These are phyloP conservation scores for Puccinia triticina DNA, from an alignment of 1,284 basidiomycete genomes.

Conservation along the genomic window DNA sequence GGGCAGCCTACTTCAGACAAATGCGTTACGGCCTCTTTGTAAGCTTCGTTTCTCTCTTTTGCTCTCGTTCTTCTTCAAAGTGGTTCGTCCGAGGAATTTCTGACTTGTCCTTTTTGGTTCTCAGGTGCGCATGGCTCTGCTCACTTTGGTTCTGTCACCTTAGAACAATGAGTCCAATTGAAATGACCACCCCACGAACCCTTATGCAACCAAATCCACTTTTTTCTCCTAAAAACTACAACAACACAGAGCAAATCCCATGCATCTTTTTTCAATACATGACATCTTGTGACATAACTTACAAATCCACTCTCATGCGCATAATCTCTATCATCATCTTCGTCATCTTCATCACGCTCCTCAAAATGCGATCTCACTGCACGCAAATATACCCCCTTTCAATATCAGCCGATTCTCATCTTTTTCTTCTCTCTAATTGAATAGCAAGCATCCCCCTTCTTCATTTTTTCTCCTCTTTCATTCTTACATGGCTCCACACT, in stretches of 20 bases:
- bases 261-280: background rate
- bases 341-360: no score
- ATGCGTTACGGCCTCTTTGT: constrained; percentile 98
- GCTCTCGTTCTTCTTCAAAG: background rate
- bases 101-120: background rate
- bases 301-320: no score
- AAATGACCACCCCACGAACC: background rate
- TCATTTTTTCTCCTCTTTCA: background rate
- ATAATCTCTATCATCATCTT: no score
- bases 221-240: background rate
- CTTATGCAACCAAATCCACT: background rate
- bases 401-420: background rate
- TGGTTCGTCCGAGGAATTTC: background rate
- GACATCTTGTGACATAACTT: no score
- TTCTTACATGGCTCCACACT: background rate
- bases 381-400: no score
- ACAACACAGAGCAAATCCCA: background rate
- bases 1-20: constrained; percentile 97
- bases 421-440: background rate
- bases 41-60: constrained; percentile 58
- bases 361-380: no score
- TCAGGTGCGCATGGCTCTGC: constrained; percentile 51
- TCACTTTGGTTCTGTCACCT: constrained; percentile 44
- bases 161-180: background rate
- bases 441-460: background rate